Conservation (phyloP, 2,329 filamentous ascomycete genomes). For the Neocucurbitaria cava region DNA sequence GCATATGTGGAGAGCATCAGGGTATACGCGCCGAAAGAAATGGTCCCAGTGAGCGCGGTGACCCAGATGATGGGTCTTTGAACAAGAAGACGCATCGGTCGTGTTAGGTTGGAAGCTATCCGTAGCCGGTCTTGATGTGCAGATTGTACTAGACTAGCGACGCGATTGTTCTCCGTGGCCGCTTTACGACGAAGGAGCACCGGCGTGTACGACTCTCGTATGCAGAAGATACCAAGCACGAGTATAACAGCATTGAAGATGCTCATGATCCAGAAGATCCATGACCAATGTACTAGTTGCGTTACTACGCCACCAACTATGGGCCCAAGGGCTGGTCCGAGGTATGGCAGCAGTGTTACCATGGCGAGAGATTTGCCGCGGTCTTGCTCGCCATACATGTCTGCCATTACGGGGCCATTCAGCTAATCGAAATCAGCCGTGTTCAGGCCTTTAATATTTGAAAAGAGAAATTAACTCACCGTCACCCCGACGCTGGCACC, state of each 20-base stretch:
- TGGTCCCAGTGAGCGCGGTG: constrained; percentile 50
- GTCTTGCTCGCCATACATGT: constrained; percentile 16
- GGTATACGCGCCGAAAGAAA: constrained; percentile 49
- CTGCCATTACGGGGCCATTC: constrained; percentile 20
- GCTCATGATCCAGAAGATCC: constrained; percentile 34
- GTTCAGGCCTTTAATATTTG: background rate
- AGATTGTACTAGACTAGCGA: background rate
- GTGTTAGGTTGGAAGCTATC: constrained; percentile 43
- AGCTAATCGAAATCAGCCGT: constrained; percentile 4
- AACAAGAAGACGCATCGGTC: constrained; percentile 62
- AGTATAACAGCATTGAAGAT: constrained; percentile 21
- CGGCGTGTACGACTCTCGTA: constrained; percentile 56
- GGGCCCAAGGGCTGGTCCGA: constrained; percentile 34
- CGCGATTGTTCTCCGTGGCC: constrained; percentile 50
- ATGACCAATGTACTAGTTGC: constrained; percentile 26
- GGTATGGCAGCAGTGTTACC: constrained; percentile 11
- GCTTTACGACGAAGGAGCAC: constrained; percentile 54
- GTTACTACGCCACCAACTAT: constrained; percentile 32
- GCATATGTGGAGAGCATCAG: constrained; percentile 32
- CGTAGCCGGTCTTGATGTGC: constrained; percentile 58
- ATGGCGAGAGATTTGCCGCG: constrained; percentile 22
- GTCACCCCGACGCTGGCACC: constrained; percentile 20
- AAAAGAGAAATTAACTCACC: constrained; percentile 6
- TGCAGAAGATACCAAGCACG: constrained; percentile 39
- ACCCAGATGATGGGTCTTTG: constrained; percentile 60